Conservation (phyloP, 352 stramenopile genomes). For the Blastocystis sp. region DNA sequence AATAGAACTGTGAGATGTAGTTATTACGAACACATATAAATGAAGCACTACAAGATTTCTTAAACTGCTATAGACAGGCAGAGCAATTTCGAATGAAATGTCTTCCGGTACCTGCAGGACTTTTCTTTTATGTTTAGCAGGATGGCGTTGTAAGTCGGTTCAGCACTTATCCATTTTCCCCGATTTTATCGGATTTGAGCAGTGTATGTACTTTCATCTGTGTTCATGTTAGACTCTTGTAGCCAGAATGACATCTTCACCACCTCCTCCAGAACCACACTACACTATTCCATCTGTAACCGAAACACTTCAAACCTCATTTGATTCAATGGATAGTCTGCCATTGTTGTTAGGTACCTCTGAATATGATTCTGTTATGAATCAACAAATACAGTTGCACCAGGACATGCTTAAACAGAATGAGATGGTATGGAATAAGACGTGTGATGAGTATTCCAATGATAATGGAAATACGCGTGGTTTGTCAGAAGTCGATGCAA, state of each 20-base stretch:
- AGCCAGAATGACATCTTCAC: background rate
- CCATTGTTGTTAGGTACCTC: background rate
- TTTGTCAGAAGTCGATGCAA: no score
- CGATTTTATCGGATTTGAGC: background rate
- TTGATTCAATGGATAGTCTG: no score
- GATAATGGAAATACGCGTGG: background rate
- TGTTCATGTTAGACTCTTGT: background rate
- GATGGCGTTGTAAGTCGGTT: conserved; percentile 2
- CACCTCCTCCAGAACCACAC: background rate
- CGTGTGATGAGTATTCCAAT: background rate
- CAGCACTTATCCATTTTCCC: conserved; percentile 41
- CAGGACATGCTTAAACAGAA: conserved; percentile 46
- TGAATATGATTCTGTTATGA: conserved; percentile 10
- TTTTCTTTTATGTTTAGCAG: background rate
- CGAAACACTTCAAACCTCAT: no score
- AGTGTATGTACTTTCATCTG: background rate
- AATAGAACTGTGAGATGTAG: background rate
- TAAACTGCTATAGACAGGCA: background rate
- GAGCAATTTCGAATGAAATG: background rate
- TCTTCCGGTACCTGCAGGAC: background rate
- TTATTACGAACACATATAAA: conserved; percentile 12
- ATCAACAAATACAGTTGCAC: conserved; percentile 15
- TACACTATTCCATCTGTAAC: no score
- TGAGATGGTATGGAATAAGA: conserved; percentile 1
- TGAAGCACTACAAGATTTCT: conserved; percentile 39